A percentile compares a stretch with the other conserved stretches of the same genome.
These are phyloP conservation scores for Paramecium octaurelia DNA, from an alignment of 73 alveolate species.

Conservation along the genomic window DNA sequence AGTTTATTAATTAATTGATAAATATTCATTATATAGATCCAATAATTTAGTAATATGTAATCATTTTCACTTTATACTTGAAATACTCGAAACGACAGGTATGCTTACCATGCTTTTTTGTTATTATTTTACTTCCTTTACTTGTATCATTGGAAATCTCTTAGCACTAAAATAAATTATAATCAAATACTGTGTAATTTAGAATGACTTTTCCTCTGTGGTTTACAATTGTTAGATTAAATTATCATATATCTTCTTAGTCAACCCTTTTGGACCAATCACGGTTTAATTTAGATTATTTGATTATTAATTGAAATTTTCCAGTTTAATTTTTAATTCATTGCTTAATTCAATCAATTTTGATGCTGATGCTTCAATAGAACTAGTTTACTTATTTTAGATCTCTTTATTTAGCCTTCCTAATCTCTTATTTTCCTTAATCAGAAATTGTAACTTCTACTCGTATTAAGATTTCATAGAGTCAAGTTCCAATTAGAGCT, in stretches of 20 bases:
- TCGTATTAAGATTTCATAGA: neutral
- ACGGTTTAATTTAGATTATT: neutral
- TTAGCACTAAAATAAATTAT: neutral
- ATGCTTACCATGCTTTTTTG: neutral
- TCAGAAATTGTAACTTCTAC: neutral
- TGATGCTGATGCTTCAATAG: neutral
- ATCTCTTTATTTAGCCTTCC: neutral
- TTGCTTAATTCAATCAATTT: neutral
- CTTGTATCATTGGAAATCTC: neutral
- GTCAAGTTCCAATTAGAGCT: neutral
- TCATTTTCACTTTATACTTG: neutral
- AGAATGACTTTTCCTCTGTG: neutral
- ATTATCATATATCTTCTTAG: neutral
- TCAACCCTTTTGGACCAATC: neutral
- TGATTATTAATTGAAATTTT: neutral
- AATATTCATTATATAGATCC: neutral
- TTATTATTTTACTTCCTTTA: neutral
- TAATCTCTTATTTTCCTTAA: neutral
- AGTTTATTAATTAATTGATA: neutral
- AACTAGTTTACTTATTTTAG: neutral
- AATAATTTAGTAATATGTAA: neutral
- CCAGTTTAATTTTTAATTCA: neutral
- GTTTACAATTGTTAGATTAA: neutral
- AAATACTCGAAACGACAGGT: neutral
- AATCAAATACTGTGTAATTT: neutral